These are phyloP conservation scores for Metroxylon sagu DNA, from an alignment of 176 grass and related monocot genomes.

Conservation along the genomic window DNA sequence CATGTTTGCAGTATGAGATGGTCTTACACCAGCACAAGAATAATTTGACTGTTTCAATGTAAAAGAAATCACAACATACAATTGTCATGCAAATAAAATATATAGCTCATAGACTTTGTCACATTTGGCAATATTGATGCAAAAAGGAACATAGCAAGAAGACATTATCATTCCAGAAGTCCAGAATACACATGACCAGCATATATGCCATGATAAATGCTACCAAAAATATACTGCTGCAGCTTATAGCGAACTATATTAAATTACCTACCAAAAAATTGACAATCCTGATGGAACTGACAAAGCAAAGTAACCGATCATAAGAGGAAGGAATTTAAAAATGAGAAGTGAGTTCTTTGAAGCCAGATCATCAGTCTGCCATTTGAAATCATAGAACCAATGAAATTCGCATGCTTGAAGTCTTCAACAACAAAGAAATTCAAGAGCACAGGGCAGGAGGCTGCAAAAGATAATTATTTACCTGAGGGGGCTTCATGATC, in stretches of 20 bases:
- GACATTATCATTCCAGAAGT: too few relatives aligned
- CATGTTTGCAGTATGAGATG: too few relatives aligned
- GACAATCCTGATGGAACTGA: conserved; percentile 93
- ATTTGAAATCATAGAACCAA: conserved; percentile 8
- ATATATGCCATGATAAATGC: too few relatives aligned
- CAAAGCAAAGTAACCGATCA: conserved; percentile 90
- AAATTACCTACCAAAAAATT: conserved; percentile 78
- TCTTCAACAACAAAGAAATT: neutral
- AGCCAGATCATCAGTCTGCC: conserved; percentile 76
- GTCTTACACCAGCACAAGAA: too few relatives aligned
- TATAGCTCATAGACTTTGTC: too few relatives aligned
- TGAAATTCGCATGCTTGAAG: too few relatives aligned
- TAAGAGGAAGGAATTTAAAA: conserved; percentile 92
- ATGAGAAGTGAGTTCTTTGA: conserved; percentile 73
- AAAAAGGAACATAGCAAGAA: too few relatives aligned
- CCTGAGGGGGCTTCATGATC: conserved; percentile 98
- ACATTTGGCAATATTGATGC: too few relatives aligned
- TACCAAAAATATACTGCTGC: neutral
- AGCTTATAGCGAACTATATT: conserved; percentile 2
- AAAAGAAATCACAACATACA: too few relatives aligned
- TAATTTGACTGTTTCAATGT: too few relatives aligned
- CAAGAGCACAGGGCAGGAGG: conserved; percentile 5
- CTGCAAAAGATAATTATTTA: conserved; percentile 13
- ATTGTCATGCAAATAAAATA: too few relatives aligned
- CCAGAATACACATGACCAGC: too few relatives aligned